Conservation (phyloP, 768 basidiomycete genomes). For the Suillus occidentalis region DNA sequence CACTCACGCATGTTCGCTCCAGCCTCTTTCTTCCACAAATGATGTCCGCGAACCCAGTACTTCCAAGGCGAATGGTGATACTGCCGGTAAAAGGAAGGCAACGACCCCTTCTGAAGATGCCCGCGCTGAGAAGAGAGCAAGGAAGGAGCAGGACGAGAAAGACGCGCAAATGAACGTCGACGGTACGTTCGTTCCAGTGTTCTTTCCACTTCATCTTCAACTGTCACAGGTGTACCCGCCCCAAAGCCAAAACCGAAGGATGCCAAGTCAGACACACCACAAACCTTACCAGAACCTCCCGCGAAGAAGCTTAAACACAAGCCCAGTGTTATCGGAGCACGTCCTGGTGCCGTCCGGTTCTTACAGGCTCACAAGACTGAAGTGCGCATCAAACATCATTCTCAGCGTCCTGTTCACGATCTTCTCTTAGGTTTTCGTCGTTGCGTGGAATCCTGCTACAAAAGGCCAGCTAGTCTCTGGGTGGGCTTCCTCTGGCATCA, state of each 20-base stretch:
- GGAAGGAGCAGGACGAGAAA: constrained; percentile 46
- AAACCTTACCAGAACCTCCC: constrained; percentile 17
- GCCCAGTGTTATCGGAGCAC: constrained; percentile 28
- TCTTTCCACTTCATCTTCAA: constrained; percentile 4
- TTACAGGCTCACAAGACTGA: constrained; percentile 57
- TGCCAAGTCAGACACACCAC: constrained; percentile 21
- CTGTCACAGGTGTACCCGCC: constrained; percentile 15
- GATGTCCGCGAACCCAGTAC: constrained; percentile 15
- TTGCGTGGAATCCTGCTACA: constrained; percentile 72
- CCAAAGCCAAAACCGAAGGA: constrained; percentile 19
- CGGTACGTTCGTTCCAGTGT: constrained; percentile 32
- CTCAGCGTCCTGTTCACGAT: constrained; percentile 8
- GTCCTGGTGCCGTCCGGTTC: constrained; percentile 45
- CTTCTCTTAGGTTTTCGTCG: constrained; percentile 71
- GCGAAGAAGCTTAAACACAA: constrained; percentile 38
- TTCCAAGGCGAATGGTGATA: constrained; percentile 19
- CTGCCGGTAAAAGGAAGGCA: constrained; percentile 52
- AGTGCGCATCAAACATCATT: constrained; percentile 10
- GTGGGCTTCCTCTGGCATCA: constrained; percentile 38
- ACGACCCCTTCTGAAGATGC: constrained; percentile 43
- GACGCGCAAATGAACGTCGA: constrained; percentile 41
- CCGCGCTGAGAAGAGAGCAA: constrained; percentile 64
- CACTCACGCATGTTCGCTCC: constrained; percentile 65
- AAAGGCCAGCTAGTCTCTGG: constrained; percentile 68
- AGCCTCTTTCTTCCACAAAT: constrained; percentile 32